Percentiles rank a stretch among this genome's conserved stretches.
Evolutionary conservation across 2,329 filamentous ascomycete species (phyloP).

Genomic region (Fusarium heterosporum): DNA sequence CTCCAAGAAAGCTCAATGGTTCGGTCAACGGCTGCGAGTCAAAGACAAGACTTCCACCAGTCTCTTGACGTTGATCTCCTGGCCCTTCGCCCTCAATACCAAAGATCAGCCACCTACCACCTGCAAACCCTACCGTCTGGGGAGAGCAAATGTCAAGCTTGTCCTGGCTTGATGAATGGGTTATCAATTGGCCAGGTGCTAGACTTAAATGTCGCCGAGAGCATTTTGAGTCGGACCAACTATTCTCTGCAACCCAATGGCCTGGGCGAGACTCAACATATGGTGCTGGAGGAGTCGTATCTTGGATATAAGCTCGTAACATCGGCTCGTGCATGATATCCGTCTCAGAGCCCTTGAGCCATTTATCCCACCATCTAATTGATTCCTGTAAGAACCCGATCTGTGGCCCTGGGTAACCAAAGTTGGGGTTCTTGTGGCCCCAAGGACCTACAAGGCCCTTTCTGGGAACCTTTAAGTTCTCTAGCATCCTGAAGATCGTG

Average conservation of each 20-base stretch:
- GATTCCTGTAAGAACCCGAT: slow-evolving; percentile 14
- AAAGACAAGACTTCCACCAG: slow-evolving; percentile 1
- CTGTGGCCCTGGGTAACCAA: slow-evolving; percentile 5
- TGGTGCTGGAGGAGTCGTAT: neutral
- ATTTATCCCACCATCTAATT: slow-evolving; percentile 8
- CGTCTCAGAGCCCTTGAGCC: slow-evolving; percentile 8
- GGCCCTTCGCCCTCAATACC: slow-evolving; percentile 9
- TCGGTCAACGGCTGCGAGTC: neutral
- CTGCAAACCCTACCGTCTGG: slow-evolving; percentile 5
- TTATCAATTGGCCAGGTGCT: neutral
- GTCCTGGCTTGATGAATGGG: rapidly evolving
- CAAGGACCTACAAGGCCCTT: slow-evolving; percentile 15
- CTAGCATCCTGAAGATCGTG: slow-evolving; percentile 16
- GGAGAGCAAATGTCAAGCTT: slow-evolving; percentile 4
- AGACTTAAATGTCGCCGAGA: neutral
- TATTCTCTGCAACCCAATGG: slow-evolving; percentile 4
- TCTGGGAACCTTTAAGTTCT: slow-evolving; percentile 1
- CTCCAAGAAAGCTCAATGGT: neutral
- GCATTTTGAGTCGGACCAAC: neutral
- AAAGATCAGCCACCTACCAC: slow-evolving; percentile 11
- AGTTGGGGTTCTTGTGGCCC: slow-evolving; percentile 13
- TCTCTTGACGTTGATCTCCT: slow-evolving; percentile 5
- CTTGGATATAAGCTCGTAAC: slow-evolving; percentile 8
- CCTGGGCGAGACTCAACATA: neutral
- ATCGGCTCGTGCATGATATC: slow-evolving; percentile 11